Percentiles rank a stretch among this genome's conserved stretches.
These are phyloP conservation scores for Aureobasidium sp. DNA, from an alignment of 2,329 filamentous ascomycete genomes.

Conservation along the genomic window DNA sequence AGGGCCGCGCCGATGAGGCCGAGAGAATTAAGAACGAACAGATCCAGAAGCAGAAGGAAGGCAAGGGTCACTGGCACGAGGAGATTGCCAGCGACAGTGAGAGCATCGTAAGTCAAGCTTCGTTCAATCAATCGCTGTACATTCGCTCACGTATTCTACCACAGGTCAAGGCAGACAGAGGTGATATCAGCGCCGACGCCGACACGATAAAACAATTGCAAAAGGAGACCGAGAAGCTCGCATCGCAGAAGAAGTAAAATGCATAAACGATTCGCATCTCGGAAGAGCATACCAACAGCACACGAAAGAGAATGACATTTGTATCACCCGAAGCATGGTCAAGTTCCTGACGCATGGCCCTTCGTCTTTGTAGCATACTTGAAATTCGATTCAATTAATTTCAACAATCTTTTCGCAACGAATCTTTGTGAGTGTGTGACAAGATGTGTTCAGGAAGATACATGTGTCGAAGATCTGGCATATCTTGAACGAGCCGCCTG, in stretches of 20 bases:
- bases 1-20: slow-evolving; percentile 38
- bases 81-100: slow-evolving; percentile 74
- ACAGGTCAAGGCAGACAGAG: slow-evolving; percentile 33
- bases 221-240: slow-evolving; percentile 29
- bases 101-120: slow-evolving; percentile 52
- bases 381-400: background rate
- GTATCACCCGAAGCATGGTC: slow-evolving; percentile 1
- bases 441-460: background rate
- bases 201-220: slow-evolving; percentile 30
- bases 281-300: background rate
- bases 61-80: slow-evolving; percentile 68
- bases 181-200: slow-evolving; percentile 26
- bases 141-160: background rate
- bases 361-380: slow-evolving; percentile 14
- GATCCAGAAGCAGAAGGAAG: slow-evolving; percentile 45
- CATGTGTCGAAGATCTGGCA: background rate
- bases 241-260: slow-evolving; percentile 16
- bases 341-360: background rate
- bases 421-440: no score
- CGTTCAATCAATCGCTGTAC: background rate
- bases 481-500: background rate
- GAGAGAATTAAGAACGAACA: slow-evolving; percentile 57
- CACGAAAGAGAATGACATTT: slow-evolving; percentile 13
- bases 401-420: background rate
- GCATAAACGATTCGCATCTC: background rate